A percentile compares a stretch with the other conserved stretches of the same genome.
Conservation (phyloP, 768 basidiomycete species). For the Wakefieldia striispora region DNA sequence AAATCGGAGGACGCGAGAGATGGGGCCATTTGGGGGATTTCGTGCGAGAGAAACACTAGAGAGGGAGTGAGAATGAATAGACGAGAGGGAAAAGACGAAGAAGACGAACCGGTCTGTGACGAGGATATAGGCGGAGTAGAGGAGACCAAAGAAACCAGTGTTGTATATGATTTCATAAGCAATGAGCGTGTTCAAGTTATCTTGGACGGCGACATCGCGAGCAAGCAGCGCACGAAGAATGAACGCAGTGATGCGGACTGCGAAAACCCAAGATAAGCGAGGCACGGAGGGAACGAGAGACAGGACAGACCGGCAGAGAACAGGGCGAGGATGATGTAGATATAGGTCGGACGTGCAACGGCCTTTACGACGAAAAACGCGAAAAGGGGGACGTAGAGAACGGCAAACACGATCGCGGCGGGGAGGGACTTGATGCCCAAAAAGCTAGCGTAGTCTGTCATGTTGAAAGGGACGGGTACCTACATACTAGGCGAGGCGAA, state of each 20-base stretch:
- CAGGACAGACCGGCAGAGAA: slow-evolving; percentile 28
- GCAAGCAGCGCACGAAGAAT: slow-evolving; percentile 18
- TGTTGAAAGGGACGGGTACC: no score
- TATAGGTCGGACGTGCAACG: slow-evolving; percentile 16
- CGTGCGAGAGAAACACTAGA: slow-evolving; percentile 12
- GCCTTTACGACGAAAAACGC: slow-evolving; percentile 12
- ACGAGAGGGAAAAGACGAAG: no score
- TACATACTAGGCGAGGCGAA: no score
- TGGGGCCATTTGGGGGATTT: slow-evolving; percentile 14
- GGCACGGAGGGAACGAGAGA: accelerated
- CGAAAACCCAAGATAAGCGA: background rate
- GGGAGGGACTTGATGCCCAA: slow-evolving; percentile 25
- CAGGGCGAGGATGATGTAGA: slow-evolving; percentile 20
- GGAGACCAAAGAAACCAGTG: slow-evolving; percentile 32
- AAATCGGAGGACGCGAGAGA: slow-evolving; percentile 16
- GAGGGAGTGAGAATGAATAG: background rate
- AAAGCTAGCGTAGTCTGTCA: slow-evolving; percentile 16
- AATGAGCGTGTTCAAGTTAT: slow-evolving; percentile 22
- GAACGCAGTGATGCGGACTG: slow-evolving; percentile 19
- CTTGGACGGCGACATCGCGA: slow-evolving; percentile 15
- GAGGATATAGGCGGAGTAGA: slow-evolving; percentile 32
- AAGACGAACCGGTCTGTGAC: slow-evolving; percentile 29
- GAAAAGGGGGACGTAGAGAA: slow-evolving; percentile 23
- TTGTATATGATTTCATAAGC: slow-evolving; percentile 34
- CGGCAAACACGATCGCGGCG: slow-evolving; percentile 26